A percentile compares a stretch with the other conserved stretches of the same genome.
phyloP scores from a whole-genome alignment of 2,329 filamentous ascomycete genomes.

The Stemphylium vesicarium region DNA sequence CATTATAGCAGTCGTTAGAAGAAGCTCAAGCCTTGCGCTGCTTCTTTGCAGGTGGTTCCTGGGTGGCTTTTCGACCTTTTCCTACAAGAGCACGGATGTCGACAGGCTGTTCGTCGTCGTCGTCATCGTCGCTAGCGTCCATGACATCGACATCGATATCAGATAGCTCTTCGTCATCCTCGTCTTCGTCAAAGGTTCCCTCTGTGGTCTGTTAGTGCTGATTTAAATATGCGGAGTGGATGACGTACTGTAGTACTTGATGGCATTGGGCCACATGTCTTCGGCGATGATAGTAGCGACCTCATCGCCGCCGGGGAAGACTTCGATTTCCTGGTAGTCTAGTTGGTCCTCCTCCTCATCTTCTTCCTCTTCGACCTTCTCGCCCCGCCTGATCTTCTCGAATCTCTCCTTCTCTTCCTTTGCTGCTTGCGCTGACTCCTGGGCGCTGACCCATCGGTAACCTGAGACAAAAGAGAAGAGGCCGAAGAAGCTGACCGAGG shows the following conservation, averaged over 20 bases:
- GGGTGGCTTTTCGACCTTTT: conserved; percentile 53
- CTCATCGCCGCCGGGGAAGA: conserved; percentile 87
- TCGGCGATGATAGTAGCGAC: conserved; percentile 81
- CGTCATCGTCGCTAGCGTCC: conserved; percentile 52
- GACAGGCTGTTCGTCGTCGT: conserved; percentile 62
- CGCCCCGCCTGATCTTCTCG: conserved; percentile 50
- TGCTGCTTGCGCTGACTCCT: conserved; percentile 70
- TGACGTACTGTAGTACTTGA: conserved; percentile 87
- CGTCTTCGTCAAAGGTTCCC: conserved; percentile 64
- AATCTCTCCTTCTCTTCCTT: conserved; percentile 67
- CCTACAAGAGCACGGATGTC: conserved; percentile 56
- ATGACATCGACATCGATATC: conserved; percentile 76
- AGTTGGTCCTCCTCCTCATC: conserved; percentile 66
- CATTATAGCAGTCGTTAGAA: background rate
- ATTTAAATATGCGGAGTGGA: background rate
- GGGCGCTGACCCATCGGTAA: conserved; percentile 71
- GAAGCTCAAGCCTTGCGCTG: conserved; percentile 46
- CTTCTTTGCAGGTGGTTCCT: conserved; percentile 47
- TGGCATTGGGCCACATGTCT: conserved; percentile 85
- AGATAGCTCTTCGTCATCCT: conserved; percentile 61
- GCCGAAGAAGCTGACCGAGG: conserved; percentile 80
- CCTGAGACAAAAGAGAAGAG: conserved; percentile 78
- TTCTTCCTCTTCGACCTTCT: conserved; percentile 47
- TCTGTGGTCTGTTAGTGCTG: conserved; percentile 49
- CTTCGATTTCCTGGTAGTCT: conserved; percentile 74